A percentile compares a stretch with the other conserved stretches of the same genome.
These are phyloP conservation scores for Reutealis trisperma DNA, from an alignment of 345 rosid genomes.

Conservation along the genomic window DNA sequence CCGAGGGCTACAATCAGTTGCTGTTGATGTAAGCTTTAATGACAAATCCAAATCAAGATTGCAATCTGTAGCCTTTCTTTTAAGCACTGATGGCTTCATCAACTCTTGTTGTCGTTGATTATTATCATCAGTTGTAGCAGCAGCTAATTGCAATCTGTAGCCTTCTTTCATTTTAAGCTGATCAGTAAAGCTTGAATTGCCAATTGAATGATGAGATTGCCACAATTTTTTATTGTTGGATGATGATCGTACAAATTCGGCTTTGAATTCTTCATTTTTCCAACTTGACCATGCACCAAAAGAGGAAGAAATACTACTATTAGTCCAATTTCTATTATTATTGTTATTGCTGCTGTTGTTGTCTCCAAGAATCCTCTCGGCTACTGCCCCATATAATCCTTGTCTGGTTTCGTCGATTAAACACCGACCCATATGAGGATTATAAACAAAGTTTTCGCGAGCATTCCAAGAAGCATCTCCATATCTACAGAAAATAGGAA, in stretches of 20 bases:
- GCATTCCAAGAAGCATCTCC: constrained; percentile 61
- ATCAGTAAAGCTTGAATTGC: constrained; percentile 22
- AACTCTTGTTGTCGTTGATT: constrained; percentile 28
- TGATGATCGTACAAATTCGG: constrained; percentile 8
- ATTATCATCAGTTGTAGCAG: too few species aligned
- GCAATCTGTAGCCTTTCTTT: constrained; percentile 42
- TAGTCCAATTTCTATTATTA: too few species aligned
- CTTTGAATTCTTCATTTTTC: constrained; percentile 25
- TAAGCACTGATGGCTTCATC: constrained; percentile 21
- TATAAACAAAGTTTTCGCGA: constrained; percentile 35
- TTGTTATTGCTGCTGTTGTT: constrained; percentile 26
- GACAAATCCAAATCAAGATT: constrained; percentile 30
- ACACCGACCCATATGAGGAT: constrained; percentile 37
- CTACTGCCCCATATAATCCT: constrained; percentile 33
- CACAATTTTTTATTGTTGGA: constrained; percentile 8
- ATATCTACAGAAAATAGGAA: constrained; percentile 37
- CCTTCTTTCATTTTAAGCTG: background rate
- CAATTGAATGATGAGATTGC: constrained; percentile 13
- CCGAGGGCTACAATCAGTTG: constrained; percentile 9
- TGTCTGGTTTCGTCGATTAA: constrained; percentile 38
- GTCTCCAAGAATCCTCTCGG: constrained; percentile 34
- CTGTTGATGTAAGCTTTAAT: constrained; percentile 13
- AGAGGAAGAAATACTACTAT: background rate
- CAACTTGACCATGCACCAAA: constrained; percentile 17
- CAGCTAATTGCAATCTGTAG: too few species aligned